phyloP scores from a whole-genome alignment of 2,329 filamentous ascomycete genomes.

The Fusarium sp. region DNA sequence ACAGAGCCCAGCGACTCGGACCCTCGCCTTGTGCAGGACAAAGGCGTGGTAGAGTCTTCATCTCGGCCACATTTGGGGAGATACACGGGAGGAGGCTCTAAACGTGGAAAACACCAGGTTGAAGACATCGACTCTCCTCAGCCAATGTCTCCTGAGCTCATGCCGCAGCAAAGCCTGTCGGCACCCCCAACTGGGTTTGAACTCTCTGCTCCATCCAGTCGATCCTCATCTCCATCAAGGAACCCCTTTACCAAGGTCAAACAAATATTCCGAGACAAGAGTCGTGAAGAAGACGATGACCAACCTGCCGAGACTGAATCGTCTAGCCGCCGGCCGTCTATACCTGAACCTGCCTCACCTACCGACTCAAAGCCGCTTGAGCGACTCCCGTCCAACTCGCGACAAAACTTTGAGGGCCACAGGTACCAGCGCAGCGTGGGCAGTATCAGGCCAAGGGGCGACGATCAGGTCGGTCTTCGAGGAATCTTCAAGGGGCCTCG shows the following conservation, averaged over 20 bases:
- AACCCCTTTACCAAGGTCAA: slow-evolving; percentile 69
- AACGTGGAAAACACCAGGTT: slow-evolving; percentile 52
- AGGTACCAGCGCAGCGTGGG: slow-evolving; percentile 62
- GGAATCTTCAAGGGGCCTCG: slow-evolving; percentile 83
- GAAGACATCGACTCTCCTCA: slow-evolving; percentile 60
- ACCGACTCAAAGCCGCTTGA: slow-evolving; percentile 51
- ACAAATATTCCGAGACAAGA: slow-evolving; percentile 67
- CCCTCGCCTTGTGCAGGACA: slow-evolving; percentile 43
- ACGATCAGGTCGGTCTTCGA: slow-evolving; percentile 56
- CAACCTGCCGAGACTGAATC: slow-evolving; percentile 51
- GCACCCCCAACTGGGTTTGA: slow-evolving; percentile 72
- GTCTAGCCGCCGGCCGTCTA: slow-evolving; percentile 40
- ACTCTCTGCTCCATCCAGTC: slow-evolving; percentile 72
- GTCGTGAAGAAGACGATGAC: slow-evolving; percentile 57
- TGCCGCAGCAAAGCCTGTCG: slow-evolving; percentile 59
- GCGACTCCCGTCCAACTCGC: slow-evolving; percentile 41
- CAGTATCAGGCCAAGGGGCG: slow-evolving; percentile 58
- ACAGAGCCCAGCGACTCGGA: slow-evolving; percentile 57
- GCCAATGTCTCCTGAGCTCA: slow-evolving; percentile 66
- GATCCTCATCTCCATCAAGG: slow-evolving; percentile 72
- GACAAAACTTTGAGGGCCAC: slow-evolving; percentile 58
- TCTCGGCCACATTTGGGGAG: slow-evolving; percentile 48
- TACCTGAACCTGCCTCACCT: slow-evolving; percentile 43
- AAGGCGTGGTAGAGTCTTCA: slow-evolving; percentile 36
- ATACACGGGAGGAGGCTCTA: slow-evolving; percentile 63